Evolutionary conservation across 1,284 basidiomycete genomes (phyloP), one percentile per base, ranked within the genome.

Genomic region (Chiua sp.): DNA sequence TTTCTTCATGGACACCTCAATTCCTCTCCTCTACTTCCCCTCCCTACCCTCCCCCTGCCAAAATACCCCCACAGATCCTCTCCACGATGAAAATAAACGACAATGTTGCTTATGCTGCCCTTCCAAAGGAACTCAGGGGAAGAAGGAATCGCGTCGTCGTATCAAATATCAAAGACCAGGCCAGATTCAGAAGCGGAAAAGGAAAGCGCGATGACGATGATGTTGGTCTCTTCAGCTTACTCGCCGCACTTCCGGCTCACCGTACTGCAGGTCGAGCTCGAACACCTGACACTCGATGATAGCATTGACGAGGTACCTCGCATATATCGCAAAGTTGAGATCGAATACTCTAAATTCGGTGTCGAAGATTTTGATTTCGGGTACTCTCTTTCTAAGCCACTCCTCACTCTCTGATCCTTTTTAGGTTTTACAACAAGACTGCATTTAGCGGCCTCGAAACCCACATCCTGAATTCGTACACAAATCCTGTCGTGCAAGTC

Each of bases 321-420:
- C 60, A 86, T 90, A 65, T 99, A 98, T 74, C 87, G 92, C 49
- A 90, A 91, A 70, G 95, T 98, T 47, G 95, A 98, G 75, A 99
- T 99, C 71, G 95, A 98, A 76, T 99, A 99, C 75, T 97, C 94
- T 51, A 95, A 95, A 69, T 99, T 99, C 68, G 97, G 97, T n/a
- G 93, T 98, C 30, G 97, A 97, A 73, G 97, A 99, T 76, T 99
- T 99, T 71, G 98, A 99, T 75, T 99, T 99, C 72, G 96, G 85
- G 93, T 94, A 70, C 60, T 80, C 71, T 42, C 0, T 53, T 4
- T 37, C 2, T 33, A 3, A 35, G 37, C 30, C 37, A 20, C 18
- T 55, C 26, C 50, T 20, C 39, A 23, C 35, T 47, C 0, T 39
- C 53, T 55, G 47, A 70, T 32, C 0, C 12, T 13, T 20, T 15